Base-by-base conservation (phyloP, 148 eudicot species). In the Linanthus parryae region DNA sequence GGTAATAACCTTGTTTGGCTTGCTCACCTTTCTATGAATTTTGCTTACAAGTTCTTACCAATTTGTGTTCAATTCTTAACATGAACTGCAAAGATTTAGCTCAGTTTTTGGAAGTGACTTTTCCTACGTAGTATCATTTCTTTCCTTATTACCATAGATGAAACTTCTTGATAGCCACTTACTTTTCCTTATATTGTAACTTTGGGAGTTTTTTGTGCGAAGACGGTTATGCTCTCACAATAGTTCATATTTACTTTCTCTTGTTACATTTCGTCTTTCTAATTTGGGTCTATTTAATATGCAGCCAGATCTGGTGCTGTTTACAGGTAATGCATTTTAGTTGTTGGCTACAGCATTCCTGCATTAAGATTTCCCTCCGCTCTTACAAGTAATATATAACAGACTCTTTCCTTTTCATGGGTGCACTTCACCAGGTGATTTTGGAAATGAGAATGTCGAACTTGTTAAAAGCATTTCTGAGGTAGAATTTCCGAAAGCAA, bases 281-380 rank as follows among this genome's bases (percentile, higher is more conserved):
- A 57, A 69, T 53, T 57, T 52, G 42, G 20, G 61, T 44, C 33
- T 64, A 41, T 56, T 59, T 71, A 47, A 56, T 48, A 22, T 76
- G 83, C 95, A 90, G 97, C 95, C 97, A 35, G 92, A 90, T 83
- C 38, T 90, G 69, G 95, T 85, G 71, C 78, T 90, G 43, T 85
- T 85, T 60, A 85, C 95, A 68, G 97, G 97, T 68, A 76, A 53
- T 81, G 67, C 29, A 57, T 40, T 41, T 64, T 26, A 19, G 6
- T 52, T 44, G 35, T 23, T 50, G 21, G 7, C 19, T 12, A 26
- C 18, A 42, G 19, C 17, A n/a, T 14, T 13, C 35, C 15, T 47
- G 28, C 28, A 36, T 48, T 39, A 11, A 1, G 27, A 60, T 31
- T 39, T 29, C 48, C 19, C 39, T 33, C 28, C 12, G 41, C 14